Base-by-base conservation (phyloP, 805 yeast genomes). In the Lachancea waltii region DNA sequence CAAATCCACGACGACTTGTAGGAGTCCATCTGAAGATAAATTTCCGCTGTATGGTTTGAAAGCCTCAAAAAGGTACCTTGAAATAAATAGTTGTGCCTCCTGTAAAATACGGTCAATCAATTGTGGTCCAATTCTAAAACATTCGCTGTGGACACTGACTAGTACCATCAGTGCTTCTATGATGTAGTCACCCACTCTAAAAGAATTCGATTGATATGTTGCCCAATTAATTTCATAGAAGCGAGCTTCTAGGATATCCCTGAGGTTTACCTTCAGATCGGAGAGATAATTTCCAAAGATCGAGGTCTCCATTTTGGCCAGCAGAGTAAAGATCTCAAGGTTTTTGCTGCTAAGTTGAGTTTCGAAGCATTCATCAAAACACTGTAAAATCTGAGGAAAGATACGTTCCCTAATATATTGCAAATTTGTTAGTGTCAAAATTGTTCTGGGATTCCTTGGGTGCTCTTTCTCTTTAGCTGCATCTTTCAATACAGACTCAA, bases 381-480 rank as follows among this genome's bases (percentile, higher is more conserved):
- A 59, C 33, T 65, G 67, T 10, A 77, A 51, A 14, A 77, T 56
- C 16, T 58, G 53, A 1, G 83, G 79, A 18, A 81, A 62, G 2
- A 73, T 64, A 3, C 49, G 54, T 16, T 60, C 61, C 22, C 70
- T 62, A 21, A 81, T 57, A 33, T 66, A 67, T 31, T 68, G 70
- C 33, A 81, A 54, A 48, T 79, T 80, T 30, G 78, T 69, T 30
- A 79, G 54, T 0, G 81, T 70, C 26, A 73, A 51, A 25, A 77
- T 59, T 10, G 76, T 63, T 42, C 72, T 73, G 5, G 68, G 54
- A 35, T 72, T 65, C 47, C 65, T 64, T 24, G 61, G 54, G 16
- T 57, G 56, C 24, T 63, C 64, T 31, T 58, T 63, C 38, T 67
- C 69, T 41, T 60, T 62, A 5, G 68, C 65, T 3, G 69, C 66